Evolutionary conservation across 2,329 filamentous ascomycete genomes (phyloP).

Genomic region (Triangularia verruculosa): DNA sequence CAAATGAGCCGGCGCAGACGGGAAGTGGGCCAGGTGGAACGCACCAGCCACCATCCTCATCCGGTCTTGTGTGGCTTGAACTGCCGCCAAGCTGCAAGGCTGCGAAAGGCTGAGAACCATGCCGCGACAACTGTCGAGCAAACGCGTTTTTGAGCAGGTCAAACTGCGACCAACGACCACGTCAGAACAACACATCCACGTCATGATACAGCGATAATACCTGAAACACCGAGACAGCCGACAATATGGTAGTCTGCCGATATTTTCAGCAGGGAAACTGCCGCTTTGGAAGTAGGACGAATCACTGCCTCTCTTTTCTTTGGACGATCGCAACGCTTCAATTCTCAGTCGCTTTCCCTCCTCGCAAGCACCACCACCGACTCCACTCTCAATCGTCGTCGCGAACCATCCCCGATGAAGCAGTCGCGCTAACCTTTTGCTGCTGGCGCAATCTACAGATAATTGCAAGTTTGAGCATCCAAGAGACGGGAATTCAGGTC

Average conservation of each 20-base stretch:
- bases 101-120: slow-evolving; percentile 7
- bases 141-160: slow-evolving; percentile 6
- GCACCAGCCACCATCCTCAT: slow-evolving; percentile 2
- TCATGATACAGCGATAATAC: background rate
- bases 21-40: background rate
- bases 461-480: slow-evolving; percentile 56
- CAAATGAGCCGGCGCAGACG: background rate
- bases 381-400: background rate
- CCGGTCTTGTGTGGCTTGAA: background rate
- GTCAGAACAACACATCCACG: background rate
- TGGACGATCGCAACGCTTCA: background rate
- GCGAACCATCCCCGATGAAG: background rate
- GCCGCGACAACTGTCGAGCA: background rate
- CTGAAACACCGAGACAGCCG: background rate
- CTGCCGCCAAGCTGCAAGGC: background rate
- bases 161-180: background rate
- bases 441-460: slow-evolving; percentile 35
- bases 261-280: slow-evolving; percentile 52
- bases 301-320: slow-evolving; percentile 11
- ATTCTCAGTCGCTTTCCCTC: background rate
- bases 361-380: background rate
- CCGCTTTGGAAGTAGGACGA: slow-evolving; percentile 48
- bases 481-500: slow-evolving; percentile 25
- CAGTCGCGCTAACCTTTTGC: slow-evolving; percentile 7
- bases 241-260: slow-evolving; percentile 39